Evolutionary conservation across 2,329 filamentous ascomycete species (phyloP), one percentile per base, ranked within the genome.

Genomic region (Delphinella strobiligena): DNA sequence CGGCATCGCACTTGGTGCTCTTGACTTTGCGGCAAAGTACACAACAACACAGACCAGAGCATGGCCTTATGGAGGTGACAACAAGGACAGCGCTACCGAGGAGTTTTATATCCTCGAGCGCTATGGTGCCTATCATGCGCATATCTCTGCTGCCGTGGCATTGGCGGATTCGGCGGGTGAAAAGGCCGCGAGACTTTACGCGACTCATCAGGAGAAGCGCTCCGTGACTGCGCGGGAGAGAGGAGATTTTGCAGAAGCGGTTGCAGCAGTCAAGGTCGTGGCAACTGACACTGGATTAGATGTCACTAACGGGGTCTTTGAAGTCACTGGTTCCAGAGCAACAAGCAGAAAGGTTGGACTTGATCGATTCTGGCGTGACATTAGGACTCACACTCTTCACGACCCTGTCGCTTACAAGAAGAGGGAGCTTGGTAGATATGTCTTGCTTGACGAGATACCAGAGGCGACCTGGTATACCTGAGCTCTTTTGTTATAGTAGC

Each of bases 401-500:
- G 78, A 81, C 54, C 77, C 76, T 0, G 75, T 81, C 19, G 72
- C 75, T 17, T 80, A 80, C 49, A 80, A 80, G 64, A 75, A 78
- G 41, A 57, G 71, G 3, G 76, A 81, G 55, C 49, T 80, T 37
- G 76, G 76, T 0, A 58, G 71, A 16, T 80, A 66, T 51, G 61
- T 69, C 30, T 49, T 81, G 40, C 49, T 79, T 36, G 66, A 63
- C 11, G 72, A 80, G 58, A 50, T 69, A 9, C 75, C 75, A 1
- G 65, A 69, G 54, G 66, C 72, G 11, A 74, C 69, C 3, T 79
- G 75, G 75, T 80, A 78, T 51, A 79, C 74, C 14, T 75, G 18
- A 3, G 22, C 22, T n/a, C n/a, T n/a, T n/a, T n/a, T n/a, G n/a
- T n/a, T n/a, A n/a, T n/a, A n/a, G n/a, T n/a, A n/a, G n/a, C n/a